A percentile compares a stretch with the other conserved stretches of the same genome.
These are phyloP conservation scores for Pholiota molesta DNA, from an alignment of 768 basidiomycete species.

Conservation along the genomic window DNA sequence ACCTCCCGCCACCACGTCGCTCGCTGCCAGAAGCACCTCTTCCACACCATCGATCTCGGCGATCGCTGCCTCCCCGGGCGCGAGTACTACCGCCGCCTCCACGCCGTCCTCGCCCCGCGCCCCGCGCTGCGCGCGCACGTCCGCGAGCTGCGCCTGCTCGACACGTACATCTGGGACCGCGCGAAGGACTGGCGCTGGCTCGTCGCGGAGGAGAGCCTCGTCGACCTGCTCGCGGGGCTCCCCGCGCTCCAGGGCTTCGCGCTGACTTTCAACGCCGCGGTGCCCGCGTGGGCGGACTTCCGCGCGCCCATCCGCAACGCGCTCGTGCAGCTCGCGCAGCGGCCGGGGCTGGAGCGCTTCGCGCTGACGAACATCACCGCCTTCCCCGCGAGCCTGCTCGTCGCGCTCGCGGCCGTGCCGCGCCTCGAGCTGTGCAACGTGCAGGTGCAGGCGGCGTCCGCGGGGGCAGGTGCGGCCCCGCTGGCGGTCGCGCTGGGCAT, in stretches of 20 bases:
- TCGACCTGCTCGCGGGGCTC: slow-evolving; percentile 15
- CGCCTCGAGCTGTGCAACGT: slow-evolving; percentile 19
- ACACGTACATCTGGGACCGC: slow-evolving; percentile 25
- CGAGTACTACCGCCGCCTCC: slow-evolving; percentile 22
- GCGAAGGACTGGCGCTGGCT: slow-evolving; percentile 22
- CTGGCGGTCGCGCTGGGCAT: slow-evolving; percentile 17
- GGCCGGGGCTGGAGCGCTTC: slow-evolving; percentile 14
- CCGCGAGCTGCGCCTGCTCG: slow-evolving; percentile 24
- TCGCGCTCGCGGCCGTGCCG: slow-evolving; percentile 14
- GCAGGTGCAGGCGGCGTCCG: slow-evolving; percentile 15
- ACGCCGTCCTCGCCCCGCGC: slow-evolving; percentile 9
- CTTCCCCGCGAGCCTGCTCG: slow-evolving; percentile 24
- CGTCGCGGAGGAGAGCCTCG: slow-evolving; percentile 22
- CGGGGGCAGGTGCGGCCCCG: slow-evolving; percentile 11
- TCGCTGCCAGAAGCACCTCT: slow-evolving; percentile 12
- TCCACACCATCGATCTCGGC: slow-evolving; percentile 25
- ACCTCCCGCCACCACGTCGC: slow-evolving; percentile 2
- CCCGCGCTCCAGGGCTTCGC: slow-evolving; percentile 12
- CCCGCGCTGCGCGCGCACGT: slow-evolving; percentile 17
- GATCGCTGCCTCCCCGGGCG: slow-evolving; percentile 25
- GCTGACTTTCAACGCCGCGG: slow-evolving; percentile 19
- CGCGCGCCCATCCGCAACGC: slow-evolving; percentile 19
- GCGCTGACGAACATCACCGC: slow-evolving; percentile 16
- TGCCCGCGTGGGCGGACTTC: slow-evolving; percentile 21
- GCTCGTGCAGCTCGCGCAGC: slow-evolving; percentile 16